Conservation (phyloP, 805 yeast genomes). For the Saccharomycopsis fibuligera region DNA sequence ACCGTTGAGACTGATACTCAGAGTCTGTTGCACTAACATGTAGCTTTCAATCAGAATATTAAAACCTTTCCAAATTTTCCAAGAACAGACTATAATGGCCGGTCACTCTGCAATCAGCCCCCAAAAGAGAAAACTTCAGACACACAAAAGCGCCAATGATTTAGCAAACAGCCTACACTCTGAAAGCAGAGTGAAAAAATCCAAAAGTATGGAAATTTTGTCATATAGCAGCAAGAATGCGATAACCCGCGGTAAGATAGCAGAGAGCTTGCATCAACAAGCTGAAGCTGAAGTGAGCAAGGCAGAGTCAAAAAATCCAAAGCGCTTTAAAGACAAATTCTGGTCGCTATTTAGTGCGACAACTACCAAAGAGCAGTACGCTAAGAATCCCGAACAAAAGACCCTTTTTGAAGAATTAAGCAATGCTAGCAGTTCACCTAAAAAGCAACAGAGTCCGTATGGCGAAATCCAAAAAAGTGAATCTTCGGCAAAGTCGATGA, state of each 20-base stretch:
- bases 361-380: neutral
- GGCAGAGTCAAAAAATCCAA: neutral
- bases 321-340: neutral
- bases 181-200: too few species aligned
- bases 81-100: too few species aligned
- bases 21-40: too few species aligned
- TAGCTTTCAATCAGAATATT: too few species aligned
- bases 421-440: neutral
- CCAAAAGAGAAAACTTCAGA: too few species aligned
- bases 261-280: neutral
- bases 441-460: neutral
- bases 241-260: neutral
- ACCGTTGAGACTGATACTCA: too few species aligned
- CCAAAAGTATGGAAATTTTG: neutral
- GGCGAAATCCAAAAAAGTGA: neutral
- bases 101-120: too few species aligned
- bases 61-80: too few species aligned
- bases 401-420: neutral
- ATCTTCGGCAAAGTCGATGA: neutral
- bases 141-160: too few species aligned
- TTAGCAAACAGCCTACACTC: too few species aligned
- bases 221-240: neutral
- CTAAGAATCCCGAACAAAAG: neutral
- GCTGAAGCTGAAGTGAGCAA: neutral
- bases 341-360: neutral